phyloP scores from a whole-genome alignment of 371 early-diverging fungal genomes.

The Mortierella sp. region DNA sequence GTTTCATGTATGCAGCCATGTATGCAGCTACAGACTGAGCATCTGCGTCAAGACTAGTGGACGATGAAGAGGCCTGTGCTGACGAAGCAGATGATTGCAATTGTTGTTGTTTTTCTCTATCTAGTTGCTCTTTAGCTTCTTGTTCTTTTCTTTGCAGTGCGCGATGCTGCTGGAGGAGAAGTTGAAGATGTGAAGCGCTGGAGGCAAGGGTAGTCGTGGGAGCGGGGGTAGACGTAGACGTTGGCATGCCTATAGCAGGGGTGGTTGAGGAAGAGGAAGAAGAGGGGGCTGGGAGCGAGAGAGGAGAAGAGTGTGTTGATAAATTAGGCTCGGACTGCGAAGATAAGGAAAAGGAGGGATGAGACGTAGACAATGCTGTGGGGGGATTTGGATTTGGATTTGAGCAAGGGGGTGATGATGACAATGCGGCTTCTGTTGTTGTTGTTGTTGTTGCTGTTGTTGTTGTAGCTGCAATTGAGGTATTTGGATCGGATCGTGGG shows the following conservation, averaged over 20 bases:
- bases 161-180: conserved; percentile 54
- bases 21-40: conserved; percentile 54
- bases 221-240: conserved; percentile 4
- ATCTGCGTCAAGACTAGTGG: conserved; percentile 28
- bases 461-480: not conserved
- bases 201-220: conserved; percentile 10
- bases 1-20: conserved; percentile 47
- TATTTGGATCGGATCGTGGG: not conserved
- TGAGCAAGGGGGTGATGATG: conserved; percentile 3
- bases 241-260: conserved; percentile 9
- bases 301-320: conserved; percentile 3
- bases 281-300: conserved; percentile 2
- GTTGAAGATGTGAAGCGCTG: conserved; percentile 34
- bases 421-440: not conserved
- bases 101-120: conserved; percentile 24
- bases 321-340: not conserved
- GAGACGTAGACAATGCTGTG: not conserved
- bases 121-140: conserved; percentile 29
- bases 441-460: not conserved
- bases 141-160: conserved; percentile 46
- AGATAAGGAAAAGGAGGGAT: conserved; percentile 15
- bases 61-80: conserved; percentile 5
- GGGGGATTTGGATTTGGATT: not conserved
- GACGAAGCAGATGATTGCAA: conserved; percentile 13
- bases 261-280: not conserved